Evolutionary conservation across 2,329 filamentous ascomycete genomes (phyloP).

Genomic region (Teratosphaeria gauchensis): DNA sequence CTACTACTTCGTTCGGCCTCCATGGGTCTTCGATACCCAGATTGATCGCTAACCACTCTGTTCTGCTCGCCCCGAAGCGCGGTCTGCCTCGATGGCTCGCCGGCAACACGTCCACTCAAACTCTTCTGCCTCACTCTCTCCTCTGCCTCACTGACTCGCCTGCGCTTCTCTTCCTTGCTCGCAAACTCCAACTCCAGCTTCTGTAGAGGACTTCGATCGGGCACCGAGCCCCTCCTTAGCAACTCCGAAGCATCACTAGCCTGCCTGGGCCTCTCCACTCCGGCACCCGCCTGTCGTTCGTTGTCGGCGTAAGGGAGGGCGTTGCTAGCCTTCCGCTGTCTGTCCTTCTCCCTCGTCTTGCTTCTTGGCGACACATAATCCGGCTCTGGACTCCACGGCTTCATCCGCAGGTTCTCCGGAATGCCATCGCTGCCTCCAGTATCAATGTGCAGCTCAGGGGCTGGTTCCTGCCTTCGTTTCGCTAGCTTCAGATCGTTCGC

Average conservation of each 20-base stretch:
- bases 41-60: slow-evolving; percentile 15
- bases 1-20: background rate
- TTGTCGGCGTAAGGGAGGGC: background rate
- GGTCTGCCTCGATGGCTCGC: slow-evolving; percentile 8
- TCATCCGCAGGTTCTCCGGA: slow-evolving; percentile 14
- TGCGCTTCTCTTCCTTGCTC: slow-evolving; percentile 90
- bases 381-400: slow-evolving; percentile 21
- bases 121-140: slow-evolving; percentile 53
- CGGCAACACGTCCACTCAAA: slow-evolving; percentile 2
- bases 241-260: background rate
- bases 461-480: slow-evolving; percentile 4
- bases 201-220: slow-evolving; percentile 82
- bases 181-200: slow-evolving; percentile 83
- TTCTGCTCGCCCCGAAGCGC: slow-evolving; percentile 14
- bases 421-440: background rate
- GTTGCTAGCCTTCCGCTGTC: slow-evolving; percentile 11
- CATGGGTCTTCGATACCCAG: slow-evolving; percentile 4
- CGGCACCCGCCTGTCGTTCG: background rate
- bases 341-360: slow-evolving; percentile 12
- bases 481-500: slow-evolving; percentile 1
- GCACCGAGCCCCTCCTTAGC: slow-evolving; percentile 48
- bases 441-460: background rate
- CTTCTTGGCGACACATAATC: slow-evolving; percentile 7
- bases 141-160: slow-evolving; percentile 74
- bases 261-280: background rate